Conservation (phyloP, 2,329 filamentous ascomycete genomes). For the Fusarium pseudograminearum region DNA sequence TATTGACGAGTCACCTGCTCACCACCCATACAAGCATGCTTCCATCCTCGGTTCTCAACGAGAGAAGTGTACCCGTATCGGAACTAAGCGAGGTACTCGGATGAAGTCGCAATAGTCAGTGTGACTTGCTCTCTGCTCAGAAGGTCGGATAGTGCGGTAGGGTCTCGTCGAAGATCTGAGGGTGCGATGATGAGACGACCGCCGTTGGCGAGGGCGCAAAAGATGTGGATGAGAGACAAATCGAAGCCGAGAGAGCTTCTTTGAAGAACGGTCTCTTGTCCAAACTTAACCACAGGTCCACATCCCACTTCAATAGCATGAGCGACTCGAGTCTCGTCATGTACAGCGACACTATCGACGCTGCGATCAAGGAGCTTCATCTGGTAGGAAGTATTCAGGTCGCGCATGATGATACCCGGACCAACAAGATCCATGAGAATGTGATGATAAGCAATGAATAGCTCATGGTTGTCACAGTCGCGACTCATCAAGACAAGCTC, state of each 20-base stretch:
- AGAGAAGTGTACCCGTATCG: constrained; percentile 4
- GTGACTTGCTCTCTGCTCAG: constrained; percentile 16
- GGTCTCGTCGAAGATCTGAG: constrained; percentile 2
- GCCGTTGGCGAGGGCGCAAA: constrained; percentile 18
- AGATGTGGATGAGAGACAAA: constrained; percentile 19
- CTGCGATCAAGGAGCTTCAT: background rate
- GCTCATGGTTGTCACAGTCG: background rate
- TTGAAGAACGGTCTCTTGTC: constrained; percentile 5
- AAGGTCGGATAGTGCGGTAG: constrained; percentile 4
- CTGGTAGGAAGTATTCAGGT: background rate
- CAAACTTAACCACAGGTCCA: background rate
- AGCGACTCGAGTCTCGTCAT: background rate
- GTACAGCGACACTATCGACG: background rate
- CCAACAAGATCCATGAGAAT: background rate
- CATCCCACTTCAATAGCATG: background rate
- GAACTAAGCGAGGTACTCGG: constrained; percentile 20
- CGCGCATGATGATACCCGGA: background rate
- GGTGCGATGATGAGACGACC: constrained; percentile 19
- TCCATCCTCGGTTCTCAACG: background rate
- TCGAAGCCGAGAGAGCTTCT: constrained; percentile 33
- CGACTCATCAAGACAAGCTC: background rate
- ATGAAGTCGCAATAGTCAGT: constrained; percentile 15
- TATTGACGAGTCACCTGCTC: constrained; percentile 27
- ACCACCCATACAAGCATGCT: constrained; percentile 31
- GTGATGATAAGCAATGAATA: background rate